Conservation (phyloP, 805 yeast species). For the Saturnispora kantuleensis region DNA sequence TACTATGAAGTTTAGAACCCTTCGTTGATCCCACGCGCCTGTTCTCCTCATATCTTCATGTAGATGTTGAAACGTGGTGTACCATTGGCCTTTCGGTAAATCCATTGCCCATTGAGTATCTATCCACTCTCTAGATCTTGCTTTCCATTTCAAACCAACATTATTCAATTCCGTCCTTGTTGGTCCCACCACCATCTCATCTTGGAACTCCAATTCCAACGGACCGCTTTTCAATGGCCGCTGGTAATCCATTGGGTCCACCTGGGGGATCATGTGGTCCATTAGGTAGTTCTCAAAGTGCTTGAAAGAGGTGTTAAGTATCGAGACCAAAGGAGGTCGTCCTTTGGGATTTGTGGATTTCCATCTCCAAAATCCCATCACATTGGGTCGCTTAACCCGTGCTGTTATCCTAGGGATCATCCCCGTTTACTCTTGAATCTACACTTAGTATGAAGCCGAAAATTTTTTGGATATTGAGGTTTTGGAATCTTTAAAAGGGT, state of each 20-base stretch:
- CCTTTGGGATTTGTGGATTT: background rate
- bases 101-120: too few relatives aligned
- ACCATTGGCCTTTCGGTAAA: background rate
- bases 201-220: constrained; percentile 4
- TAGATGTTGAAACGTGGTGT: background rate
- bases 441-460: background rate
- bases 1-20: background rate
- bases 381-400: background rate
- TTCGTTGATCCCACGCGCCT: background rate
- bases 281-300: background rate
- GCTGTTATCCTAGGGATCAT: too few relatives aligned
- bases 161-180: background rate
- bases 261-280: background rate
- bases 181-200: background rate
- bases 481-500: background rate
- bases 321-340: background rate
- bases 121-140: background rate
- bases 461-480: background rate
- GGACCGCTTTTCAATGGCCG: too few relatives aligned
- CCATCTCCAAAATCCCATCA: background rate
- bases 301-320: constrained; percentile 1
- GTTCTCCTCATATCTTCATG: background rate
- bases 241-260: too few relatives aligned
- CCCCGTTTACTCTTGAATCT: too few relatives aligned
- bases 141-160: background rate